Base-by-base conservation (phyloP, 495 filamentous ascomycete species). In the Aspergillus taichungensis region DNA sequence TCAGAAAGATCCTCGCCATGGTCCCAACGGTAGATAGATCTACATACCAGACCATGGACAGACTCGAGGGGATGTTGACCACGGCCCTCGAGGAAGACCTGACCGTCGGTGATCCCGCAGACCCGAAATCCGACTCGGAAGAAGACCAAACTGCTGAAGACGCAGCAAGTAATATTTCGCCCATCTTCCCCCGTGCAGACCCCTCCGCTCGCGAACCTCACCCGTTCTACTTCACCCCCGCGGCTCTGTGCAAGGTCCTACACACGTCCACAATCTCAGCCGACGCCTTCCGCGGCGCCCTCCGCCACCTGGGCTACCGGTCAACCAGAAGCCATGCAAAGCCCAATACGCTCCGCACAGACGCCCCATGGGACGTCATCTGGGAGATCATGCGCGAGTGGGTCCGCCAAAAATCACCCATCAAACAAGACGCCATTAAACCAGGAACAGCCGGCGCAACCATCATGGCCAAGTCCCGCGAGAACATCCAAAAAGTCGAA, bases 321-420 rank as follows among this genome's bases (percentile, higher is more conserved):
- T 81, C 81, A 8, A 85, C 84, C 1, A 78, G 91, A 45, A 91
- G 83, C 46, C 92, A 98, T 55, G 80, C 85, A 43, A 91, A 88
- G 52, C 76, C 85, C 0, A 90, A 88, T n/a, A 86, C 82, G 46
- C 79, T 96, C 50, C 87, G 85, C 60, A 97, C 94, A 0, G 81
- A 95, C 63, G 92, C 92, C 8, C 83, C 87, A 0, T 96, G 89
- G 88, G 68, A 65, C 3, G 77, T 87, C 3, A 74, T 97, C 35
- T 97, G 92, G 92, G 84, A 95, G 50, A 73, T 97, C 29, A 95
- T 97, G 82, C 74, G 85, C 30, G 86, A 94, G 66, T 98, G 91
- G 91, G 72, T 80, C 3, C 72, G 82, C 33, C 89, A 92, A 51
- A 83, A 80, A 46, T 64, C 72, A 0, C 87, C 88, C 0, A 67